phyloP scores from a whole-genome alignment of 495 filamentous ascomycete genomes.

The Penicillium nucicola region DNA sequence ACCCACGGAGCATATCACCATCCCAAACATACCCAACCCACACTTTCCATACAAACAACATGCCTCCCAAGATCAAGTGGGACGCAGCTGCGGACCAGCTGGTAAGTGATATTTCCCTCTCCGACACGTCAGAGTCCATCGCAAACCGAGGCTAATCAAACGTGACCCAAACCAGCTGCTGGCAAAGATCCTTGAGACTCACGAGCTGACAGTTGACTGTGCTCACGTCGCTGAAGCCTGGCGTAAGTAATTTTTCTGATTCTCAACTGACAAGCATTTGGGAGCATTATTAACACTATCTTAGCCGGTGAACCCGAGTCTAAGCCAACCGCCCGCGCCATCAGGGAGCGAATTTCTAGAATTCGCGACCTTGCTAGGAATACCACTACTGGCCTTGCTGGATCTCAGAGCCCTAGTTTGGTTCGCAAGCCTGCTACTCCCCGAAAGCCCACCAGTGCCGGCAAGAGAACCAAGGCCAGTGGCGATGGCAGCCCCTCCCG shows the following conservation, averaged over 20 bases:
- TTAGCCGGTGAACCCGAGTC: slow-evolving; percentile 20
- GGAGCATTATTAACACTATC: slow-evolving; percentile 1
- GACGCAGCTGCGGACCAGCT: slow-evolving; percentile 6
- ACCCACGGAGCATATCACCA: no score
- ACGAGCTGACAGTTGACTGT: slow-evolving; percentile 36
- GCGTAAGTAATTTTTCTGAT: slow-evolving; percentile 38
- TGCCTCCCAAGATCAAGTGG: slow-evolving; percentile 4
- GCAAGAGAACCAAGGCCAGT: not conserved
- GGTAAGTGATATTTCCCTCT: not conserved
- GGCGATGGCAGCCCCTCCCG: not conserved
- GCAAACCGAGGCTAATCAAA: no score
- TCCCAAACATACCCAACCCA: no score
- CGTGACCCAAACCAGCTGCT: slow-evolving; percentile 32
- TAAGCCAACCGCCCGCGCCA: slow-evolving; percentile 45
- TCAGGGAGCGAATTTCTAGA: slow-evolving; percentile 43
- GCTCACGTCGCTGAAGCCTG: slow-evolving; percentile 39
- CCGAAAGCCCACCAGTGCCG: not conserved
- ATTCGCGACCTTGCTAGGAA: slow-evolving; percentile 27
- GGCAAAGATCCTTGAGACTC: slow-evolving; percentile 45
- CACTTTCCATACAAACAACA: not conserved
- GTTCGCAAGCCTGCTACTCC: not conserved
- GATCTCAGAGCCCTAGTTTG: not conserved
- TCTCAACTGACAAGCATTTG: not conserved
- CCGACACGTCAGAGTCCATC: no score
- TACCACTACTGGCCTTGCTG: not conserved